Percentiles rank a stretch among this genome's conserved stretches.
Evolutionary conservation across 2,329 filamentous ascomycete genomes (phyloP).

Genomic region (Sclerotinia trifoliorum): DNA sequence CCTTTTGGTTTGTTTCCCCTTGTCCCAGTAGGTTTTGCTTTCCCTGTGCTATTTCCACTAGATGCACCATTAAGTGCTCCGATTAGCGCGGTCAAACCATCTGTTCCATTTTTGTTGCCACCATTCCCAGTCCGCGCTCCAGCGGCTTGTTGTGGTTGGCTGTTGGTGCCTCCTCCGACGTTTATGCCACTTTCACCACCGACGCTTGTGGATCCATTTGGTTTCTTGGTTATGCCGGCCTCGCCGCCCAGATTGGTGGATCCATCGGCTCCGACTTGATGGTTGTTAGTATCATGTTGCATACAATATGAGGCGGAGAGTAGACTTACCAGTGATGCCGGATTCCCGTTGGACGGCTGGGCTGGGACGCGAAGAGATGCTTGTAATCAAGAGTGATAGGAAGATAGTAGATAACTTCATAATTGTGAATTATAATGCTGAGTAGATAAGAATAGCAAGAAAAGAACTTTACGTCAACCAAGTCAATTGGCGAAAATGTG

Average conservation of each 20-base stretch:
- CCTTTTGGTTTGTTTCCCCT: conserved; percentile 6
- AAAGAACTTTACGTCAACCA: not conserved
- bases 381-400: conserved; percentile 11
- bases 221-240: conserved; percentile 8
- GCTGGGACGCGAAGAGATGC: conserved; percentile 18
- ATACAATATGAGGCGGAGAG: too few species aligned
- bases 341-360: conserved; percentile 6
- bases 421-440: not conserved
- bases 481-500: conserved; percentile 13
- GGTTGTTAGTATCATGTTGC: not conserved
- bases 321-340: conserved; percentile 17
- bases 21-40: not conserved
- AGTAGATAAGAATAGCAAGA: not conserved
- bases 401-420: conserved; percentile 18
- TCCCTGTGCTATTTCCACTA: conserved; percentile 4
- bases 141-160: not conserved
- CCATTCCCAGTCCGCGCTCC: not conserved
- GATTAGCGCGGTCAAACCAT: conserved; percentile 3
- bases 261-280: conserved; percentile 4
- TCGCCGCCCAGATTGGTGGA: conserved; percentile 12
- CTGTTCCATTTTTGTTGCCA: conserved; percentile 11
- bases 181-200: conserved; percentile 17
- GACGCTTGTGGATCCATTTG: conserved; percentile 10
- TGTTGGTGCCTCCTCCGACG: not conserved
- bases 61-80: conserved; percentile 15